Conservation (phyloP, 805 yeast species). For the Ascoidea asiatica region DNA sequence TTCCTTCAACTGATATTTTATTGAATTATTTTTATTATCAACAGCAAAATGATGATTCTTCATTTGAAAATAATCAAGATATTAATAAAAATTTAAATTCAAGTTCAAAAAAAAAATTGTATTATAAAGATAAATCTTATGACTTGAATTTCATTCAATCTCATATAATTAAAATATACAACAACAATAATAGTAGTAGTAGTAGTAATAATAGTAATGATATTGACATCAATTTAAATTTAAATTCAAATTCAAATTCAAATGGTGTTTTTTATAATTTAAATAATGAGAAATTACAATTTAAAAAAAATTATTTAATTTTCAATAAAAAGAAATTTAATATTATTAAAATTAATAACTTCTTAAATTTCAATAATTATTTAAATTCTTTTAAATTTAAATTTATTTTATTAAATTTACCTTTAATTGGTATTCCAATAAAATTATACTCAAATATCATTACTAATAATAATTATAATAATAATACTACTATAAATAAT, state of each 20-base stretch:
- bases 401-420: constrained; percentile 41
- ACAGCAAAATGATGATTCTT: no score
- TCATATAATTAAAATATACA: not conserved
- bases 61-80: no score
- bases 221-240: not conserved
- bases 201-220: no score
- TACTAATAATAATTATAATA: constrained; percentile 3
- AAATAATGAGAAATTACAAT: not conserved
- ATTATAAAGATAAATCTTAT: not conserved
- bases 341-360: constrained; percentile 32
- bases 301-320: no score
- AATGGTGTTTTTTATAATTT: not conserved
- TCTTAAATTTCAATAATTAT: constrained; percentile 44
- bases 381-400: constrained; percentile 42
- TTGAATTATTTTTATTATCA: constrained; percentile 21
- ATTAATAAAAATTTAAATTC: constrained; percentile 19
- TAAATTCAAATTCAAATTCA: not conserved
- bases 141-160: not conserved
- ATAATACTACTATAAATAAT: constrained; percentile 4
- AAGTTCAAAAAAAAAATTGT: no score
- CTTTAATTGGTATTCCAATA: constrained; percentile 32
- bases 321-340: constrained; percentile 21
- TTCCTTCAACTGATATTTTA: constrained; percentile 44
- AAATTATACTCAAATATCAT: constrained; percentile 7
- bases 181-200: not conserved